Evolutionary conservation across 805 yeast genomes (phyloP), one percentile per base, ranked within the genome.

Genomic region (Debaryomyces castellii): DNA sequence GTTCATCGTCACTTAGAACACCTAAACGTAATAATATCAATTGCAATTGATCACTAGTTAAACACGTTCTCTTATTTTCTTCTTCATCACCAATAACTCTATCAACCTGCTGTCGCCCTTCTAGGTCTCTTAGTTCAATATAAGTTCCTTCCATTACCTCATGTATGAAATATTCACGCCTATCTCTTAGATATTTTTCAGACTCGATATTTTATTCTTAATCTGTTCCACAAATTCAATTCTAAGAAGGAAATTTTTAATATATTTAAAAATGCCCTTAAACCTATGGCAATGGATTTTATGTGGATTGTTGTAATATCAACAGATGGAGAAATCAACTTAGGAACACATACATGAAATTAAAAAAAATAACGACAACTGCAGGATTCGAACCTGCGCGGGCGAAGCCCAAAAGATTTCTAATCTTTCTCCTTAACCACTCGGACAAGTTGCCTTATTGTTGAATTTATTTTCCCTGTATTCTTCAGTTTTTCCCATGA

Each of bases 301-400:
- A n/a, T n/a, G n/a, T n/a, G n/a, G n/a, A n/a, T n/a, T n/a, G n/a
- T n/a, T n/a, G n/a, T n/a, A n/a, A n/a, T n/a, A n/a, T n/a, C n/a
- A n/a, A n/a, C n/a, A n/a, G n/a, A n/a, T n/a, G n/a, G n/a, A n/a
- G n/a, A n/a, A n/a, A n/a, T 10, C 8, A 25, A 10, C 12, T 7
- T 7, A 10, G n/a, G 28, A 25, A 9, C 5, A 5, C 5, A 23
- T 5, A 23, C 5, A 23, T 23, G 8, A 10, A 25, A 25, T 4
- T 6, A 37, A 40, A 56, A 58, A 57, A 57, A 49, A 54, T 53
- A 51, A 39, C 78, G 78, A 75, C 78, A 73, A 71, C 79, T 73
- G 78, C 80, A 75, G 79, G 80, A 75, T 64, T 75, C 78, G 80
- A 75, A 74, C 80, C 79, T 74, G 79, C 77, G 80, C 79, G 80